Evolutionary conservation across 2,329 filamentous ascomycete genomes (phyloP), one percentile per base, ranked within the genome.

Genomic region (Chaetomiaceae sp.): DNA sequence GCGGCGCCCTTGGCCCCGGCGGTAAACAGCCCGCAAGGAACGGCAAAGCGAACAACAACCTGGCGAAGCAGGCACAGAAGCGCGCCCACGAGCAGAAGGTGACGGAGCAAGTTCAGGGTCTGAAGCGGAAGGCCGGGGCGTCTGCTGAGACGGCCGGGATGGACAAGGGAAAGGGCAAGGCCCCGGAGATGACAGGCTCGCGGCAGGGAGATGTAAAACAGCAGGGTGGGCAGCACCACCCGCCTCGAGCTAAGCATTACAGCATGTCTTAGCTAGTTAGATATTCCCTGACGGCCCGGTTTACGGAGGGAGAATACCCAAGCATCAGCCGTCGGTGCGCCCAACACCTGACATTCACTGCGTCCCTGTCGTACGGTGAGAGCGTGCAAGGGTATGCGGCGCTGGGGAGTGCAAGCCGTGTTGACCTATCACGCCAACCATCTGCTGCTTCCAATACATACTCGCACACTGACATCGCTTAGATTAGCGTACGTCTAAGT

Each of bases 1-100:
- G 42, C 20, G 56, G 56, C 9, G 56, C 48, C 15, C 12, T 57
- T 2, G 42, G 51, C 10, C 33, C 50, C 6, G 35, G 20, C 1
- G n/a, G 30, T 6, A 34, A 33, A 12, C 17, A 19, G 19, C 36
- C 20, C n/a, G 19, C 4, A 6, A 20, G 4, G 6, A 45, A 42
- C 17, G 12, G 18, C 11, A 26, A 38, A 34, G 20, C 14, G 6
- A 9, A 42, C 1, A 38, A 19, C 26, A 42, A 20, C 34, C 15
- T 51, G 7, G 48, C 47, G 2, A 51, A 26, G 43, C 29, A 47
- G 29, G 47, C 38, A 8, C 38, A 39, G 36, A 50, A 50, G 42
- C 41, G 42, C 12, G 47, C 45, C 15, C 52, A 52, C 11, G 38
- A 37, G 40, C 33, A 40, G 39, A 45, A 33, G 33, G 34, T 47